Base-by-base conservation (phyloP, 331 rosid genomes). In the Quercus phellos region DNA sequence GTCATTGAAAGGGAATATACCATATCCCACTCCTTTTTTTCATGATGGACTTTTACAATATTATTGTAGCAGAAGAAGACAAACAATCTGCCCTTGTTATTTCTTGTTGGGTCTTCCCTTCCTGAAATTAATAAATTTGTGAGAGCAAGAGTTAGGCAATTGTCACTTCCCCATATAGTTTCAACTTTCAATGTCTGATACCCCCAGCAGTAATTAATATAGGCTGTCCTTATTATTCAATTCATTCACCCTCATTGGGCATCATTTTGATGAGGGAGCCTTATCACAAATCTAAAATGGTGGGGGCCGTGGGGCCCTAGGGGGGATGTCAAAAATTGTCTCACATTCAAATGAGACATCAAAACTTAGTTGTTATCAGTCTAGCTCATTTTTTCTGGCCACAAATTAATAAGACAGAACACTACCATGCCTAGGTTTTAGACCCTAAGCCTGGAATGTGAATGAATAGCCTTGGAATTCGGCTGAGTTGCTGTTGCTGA, bases 401-500 rank as follows among this genome's bases (percentile, higher is more conserved):
- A 71, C 77, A 61, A 70, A 71, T 43, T 5, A 51, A 71, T 43
- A 6, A 60, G 55, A 61, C 32, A 50, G 26, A 73, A 66, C 19
- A 13, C 32, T 21, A 58, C 1, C 64, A 58, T n/a, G 11, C 17
- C 64, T 22, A 10, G 13, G 17, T 58, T 58, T 58, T 22, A 13
- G 64, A 58, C 32, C 6, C 32, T 11, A 9, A 1, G 6, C 14
- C 64, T 58, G 0, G 30, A 58, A 12, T 4, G 29, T 22, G 17
- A 58, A 56, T 56, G 13, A n/a, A 17, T 56, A 6, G 63, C 46
- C 46, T 38, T 38, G 46, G 46, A 38, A 13, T 19, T n/a, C 50
- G 26, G 55, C 30, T 53, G 53, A 55, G 64, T 77, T 55, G 19
- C 35, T 74, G 64, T 69, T 73, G 72, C 42, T n/a, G 32, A 29